Conservation (phyloP, 345 rosid species). For the Eutrema heterophyllum region DNA sequence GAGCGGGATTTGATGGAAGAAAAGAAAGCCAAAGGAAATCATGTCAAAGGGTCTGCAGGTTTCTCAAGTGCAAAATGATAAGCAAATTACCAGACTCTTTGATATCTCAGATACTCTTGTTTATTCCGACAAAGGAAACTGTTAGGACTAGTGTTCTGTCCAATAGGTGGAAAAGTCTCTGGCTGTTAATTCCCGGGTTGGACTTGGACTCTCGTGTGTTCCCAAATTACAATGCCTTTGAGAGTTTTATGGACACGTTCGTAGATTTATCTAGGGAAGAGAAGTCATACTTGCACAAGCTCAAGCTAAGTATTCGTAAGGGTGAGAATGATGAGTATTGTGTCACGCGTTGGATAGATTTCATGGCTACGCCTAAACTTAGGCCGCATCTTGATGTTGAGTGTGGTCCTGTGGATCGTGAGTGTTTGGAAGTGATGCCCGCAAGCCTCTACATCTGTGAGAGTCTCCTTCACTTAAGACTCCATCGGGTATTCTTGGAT, state of each 20-base stretch:
- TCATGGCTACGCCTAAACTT: not conserved
- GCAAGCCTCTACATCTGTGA: not conserved
- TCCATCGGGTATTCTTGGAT: not conserved
- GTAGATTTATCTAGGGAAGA: not conserved
- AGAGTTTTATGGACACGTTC: not conserved
- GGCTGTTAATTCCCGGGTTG: not conserved
- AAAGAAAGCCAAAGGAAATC: not conserved
- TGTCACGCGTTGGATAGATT: not conserved
- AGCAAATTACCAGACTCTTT: conserved; percentile 6
- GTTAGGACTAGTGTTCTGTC: conserved; percentile 1
- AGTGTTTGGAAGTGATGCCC: not conserved
- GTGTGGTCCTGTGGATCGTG: too few species aligned
- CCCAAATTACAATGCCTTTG: not conserved
- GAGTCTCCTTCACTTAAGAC: not conserved
- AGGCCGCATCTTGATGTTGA: not conserved
- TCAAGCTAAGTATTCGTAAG: not conserved
- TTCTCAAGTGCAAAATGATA: not conserved
- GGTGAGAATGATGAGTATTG: not conserved
- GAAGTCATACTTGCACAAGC: not conserved
- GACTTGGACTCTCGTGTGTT: not conserved
- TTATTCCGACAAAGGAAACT: not conserved
- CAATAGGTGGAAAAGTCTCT: not conserved
- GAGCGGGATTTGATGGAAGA: not conserved
- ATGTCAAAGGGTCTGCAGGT: not conserved
- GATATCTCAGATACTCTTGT: not conserved